These are phyloP conservation scores for Pseudomicrostroma phylloplanum DNA, from an alignment of 1,284 basidiomycete species.

Conservation along the genomic window DNA sequence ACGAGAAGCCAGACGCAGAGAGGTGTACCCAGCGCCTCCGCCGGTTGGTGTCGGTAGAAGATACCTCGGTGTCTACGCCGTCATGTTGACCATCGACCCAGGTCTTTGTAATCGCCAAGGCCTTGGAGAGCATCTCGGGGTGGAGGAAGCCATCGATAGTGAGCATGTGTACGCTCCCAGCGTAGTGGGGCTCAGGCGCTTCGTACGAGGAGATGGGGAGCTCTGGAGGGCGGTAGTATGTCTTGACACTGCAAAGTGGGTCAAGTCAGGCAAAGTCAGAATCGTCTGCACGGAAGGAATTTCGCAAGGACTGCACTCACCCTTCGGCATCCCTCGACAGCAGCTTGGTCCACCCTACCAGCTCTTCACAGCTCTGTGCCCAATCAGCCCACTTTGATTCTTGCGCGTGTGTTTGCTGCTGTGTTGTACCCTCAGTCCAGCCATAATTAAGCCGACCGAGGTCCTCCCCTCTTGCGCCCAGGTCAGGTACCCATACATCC, in stretches of 20 bases:
- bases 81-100: background rate
- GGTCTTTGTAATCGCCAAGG: background rate
- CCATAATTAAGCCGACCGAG: background rate
- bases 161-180: background rate
- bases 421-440: background rate
- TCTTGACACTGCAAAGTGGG: constrained; percentile 1
- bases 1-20: background rate
- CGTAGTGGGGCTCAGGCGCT: background rate
- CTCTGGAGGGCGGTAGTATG: background rate
- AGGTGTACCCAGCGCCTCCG: background rate
- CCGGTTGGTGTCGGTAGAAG: background rate
- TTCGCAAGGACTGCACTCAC: background rate
- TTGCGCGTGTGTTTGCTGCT: background rate
- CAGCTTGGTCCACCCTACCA: background rate
- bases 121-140: background rate
- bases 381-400: background rate
- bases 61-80: background rate
- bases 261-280: background rate
- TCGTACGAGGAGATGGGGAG: background rate
- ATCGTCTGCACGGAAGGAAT: background rate
- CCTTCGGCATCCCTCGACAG: background rate
- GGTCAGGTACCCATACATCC: background rate
- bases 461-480: background rate
- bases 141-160: constrained; percentile 1
- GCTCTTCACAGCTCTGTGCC: background rate